Evolutionary conservation across 2,329 filamentous ascomycete genomes (phyloP).

Genomic region (Colletotrichum zoysiae): DNA sequence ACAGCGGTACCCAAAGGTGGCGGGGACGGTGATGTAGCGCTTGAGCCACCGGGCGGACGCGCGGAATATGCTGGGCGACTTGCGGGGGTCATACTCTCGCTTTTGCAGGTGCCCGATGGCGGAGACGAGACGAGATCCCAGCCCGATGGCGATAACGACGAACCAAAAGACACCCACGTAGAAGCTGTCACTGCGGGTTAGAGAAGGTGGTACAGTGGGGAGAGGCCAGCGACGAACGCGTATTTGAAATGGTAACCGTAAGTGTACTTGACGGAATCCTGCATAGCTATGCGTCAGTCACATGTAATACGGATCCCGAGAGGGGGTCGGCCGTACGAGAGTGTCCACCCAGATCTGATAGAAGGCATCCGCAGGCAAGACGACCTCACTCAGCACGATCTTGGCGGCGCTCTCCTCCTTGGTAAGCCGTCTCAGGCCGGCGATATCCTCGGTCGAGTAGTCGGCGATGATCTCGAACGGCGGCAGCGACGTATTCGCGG

Average conservation of each 20-base stretch:
- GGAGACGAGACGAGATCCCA: conserved; percentile 48
- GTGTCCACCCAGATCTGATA: conserved; percentile 55
- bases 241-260: conserved; percentile 49
- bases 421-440: conserved; percentile 48
- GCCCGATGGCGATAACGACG: conserved; percentile 53
- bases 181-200: conserved; percentile 40
- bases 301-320: not conserved
- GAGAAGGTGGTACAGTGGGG: conserved; percentile 18
- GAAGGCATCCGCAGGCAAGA: conserved; percentile 52
- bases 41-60: conserved; percentile 48
- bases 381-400: conserved; percentile 46
- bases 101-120: conserved; percentile 32
- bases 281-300: conserved; percentile 15
- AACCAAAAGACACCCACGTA: conserved; percentile 58
- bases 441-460: conserved; percentile 52
- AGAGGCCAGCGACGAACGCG: not conserved
- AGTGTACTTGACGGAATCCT: conserved; percentile 54
- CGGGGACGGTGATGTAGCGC: conserved; percentile 53
- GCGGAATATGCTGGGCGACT: conserved; percentile 12
- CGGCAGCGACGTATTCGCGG: conserved; percentile 48
- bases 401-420: conserved; percentile 45
- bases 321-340: conserved; percentile 46
- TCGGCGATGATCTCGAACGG: conserved; percentile 50
- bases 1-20: conserved; percentile 58
- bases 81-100: conserved; percentile 31